Evolutionary conservation across 1,284 basidiomycete species (phyloP).

Genomic region (Leccinum solheimii): DNA sequence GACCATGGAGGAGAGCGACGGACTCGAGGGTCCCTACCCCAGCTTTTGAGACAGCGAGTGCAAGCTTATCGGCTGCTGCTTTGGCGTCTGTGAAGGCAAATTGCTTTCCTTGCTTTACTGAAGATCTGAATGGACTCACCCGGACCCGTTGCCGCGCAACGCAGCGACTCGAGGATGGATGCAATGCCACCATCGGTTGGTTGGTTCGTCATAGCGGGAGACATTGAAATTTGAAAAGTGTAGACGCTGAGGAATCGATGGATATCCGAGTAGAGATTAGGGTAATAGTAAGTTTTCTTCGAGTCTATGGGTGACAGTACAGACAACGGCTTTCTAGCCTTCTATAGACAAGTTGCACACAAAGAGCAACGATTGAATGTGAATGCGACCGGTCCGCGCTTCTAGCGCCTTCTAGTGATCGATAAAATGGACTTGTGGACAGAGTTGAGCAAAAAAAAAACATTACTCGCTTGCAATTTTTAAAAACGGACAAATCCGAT

Average conservation of each 20-base stretch:
- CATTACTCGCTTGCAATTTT: not conserved
- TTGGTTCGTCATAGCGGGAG: constrained; percentile 53
- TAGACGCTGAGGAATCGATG: constrained; percentile 8
- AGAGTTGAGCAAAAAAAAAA: not conserved
- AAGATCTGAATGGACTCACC: constrained; percentile 43
- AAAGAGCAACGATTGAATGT: not conserved
- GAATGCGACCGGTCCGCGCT: not conserved
- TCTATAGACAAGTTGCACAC: not conserved
- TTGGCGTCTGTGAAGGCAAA: constrained; percentile 60
- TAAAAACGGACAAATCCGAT: not conserved
- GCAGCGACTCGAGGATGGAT: constrained; percentile 60
- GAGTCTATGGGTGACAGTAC: constrained; percentile 26
- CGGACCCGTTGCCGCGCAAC: constrained; percentile 70
- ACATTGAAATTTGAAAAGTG: constrained; percentile 48
- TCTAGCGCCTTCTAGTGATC: not conserved
- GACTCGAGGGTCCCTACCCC: constrained; percentile 67
- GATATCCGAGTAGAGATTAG: constrained; percentile 24
- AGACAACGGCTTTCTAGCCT: constrained; percentile 4
- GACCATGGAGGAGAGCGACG: constrained; percentile 32
- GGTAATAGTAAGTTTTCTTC: constrained; percentile 16
- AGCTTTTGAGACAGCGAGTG: constrained; percentile 63
- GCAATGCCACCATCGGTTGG: constrained; percentile 47
- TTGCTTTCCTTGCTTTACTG: constrained; percentile 5
- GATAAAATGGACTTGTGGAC: not conserved
- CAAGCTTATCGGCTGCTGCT: constrained; percentile 75